Evolutionary conservation across 202 grass and related monocot species (phyloP).

Genomic region (Setaria viridis): DNA sequence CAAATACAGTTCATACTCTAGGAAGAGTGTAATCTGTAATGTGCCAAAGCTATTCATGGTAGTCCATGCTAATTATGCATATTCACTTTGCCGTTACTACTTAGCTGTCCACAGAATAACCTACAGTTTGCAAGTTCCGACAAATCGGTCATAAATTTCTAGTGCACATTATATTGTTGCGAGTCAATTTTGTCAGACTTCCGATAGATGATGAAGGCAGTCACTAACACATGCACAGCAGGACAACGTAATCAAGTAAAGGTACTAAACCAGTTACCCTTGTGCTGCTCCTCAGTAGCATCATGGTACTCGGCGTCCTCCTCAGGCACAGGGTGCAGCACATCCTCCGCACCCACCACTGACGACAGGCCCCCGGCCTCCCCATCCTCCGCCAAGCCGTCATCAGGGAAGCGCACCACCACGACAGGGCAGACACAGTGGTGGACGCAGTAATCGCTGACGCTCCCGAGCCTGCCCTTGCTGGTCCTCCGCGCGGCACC

Average conservation of each 20-base stretch:
- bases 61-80: background rate
- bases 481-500: conserved; percentile 62
- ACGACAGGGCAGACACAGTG: conserved; percentile 94
- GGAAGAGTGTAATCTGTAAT: background rate
- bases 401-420: conserved; percentile 74
- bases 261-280: conserved; percentile 58
- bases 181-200: background rate
- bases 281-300: conserved; percentile 77
- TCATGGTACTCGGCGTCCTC: conserved; percentile 90
- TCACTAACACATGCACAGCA: background rate
- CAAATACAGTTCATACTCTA: background rate
- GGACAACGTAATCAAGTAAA: background rate
- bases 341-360: conserved; percentile 33
- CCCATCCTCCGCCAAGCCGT: conserved; percentile 46
- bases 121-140: background rate
- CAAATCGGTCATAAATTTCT: background rate
- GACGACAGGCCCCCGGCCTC: background rate
- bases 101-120: conserved; percentile 2
- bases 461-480: conserved; percentile 86
- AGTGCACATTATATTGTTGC: background rate
- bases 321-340: conserved; percentile 76
- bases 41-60: background rate
- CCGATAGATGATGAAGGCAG: background rate
- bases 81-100: background rate
- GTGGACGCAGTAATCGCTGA: conserved; percentile 94